These are phyloP conservation scores for Pyrenophora graminea DNA, from an alignment of 2,329 filamentous ascomycete species.

Conservation along the genomic window DNA sequence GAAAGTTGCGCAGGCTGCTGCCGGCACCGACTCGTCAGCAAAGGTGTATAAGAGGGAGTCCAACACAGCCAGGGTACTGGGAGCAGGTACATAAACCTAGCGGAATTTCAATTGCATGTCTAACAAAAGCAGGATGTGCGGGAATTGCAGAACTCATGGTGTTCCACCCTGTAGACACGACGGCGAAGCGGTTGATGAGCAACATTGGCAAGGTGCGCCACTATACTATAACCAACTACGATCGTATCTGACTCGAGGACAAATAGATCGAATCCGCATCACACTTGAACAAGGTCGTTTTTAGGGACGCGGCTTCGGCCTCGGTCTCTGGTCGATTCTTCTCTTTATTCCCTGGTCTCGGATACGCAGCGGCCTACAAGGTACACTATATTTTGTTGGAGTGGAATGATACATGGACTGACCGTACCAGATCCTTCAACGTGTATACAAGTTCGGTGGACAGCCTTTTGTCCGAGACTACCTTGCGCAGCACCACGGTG, in stretches of 20 bases:
- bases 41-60: conserved; percentile 82
- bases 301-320: conserved; percentile 82
- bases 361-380: conserved; percentile 98
- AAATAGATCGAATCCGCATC: conserved; percentile 59
- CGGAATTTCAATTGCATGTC: background rate
- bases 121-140: conserved; percentile 70
- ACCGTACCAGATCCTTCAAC: conserved; percentile 71
- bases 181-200: conserved; percentile 98
- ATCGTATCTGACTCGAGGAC: conserved; percentile 20
- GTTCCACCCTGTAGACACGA: conserved; percentile 85
- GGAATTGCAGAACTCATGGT: conserved; percentile 91
- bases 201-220: conserved; percentile 74
- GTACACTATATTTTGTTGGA: conserved; percentile 46
- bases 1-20: conserved; percentile 35
- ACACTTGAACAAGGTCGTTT: conserved; percentile 87
- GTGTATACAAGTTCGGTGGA: conserved; percentile 98
- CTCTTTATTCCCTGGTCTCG: conserved; percentile 93
- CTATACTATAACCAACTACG: background rate
- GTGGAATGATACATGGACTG: conserved; percentile 6
- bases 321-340: conserved; percentile 78
- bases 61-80: conserved; percentile 81
- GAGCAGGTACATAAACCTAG: conserved; percentile 71
- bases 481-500: conserved; percentile 76
- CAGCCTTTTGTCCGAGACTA: conserved; percentile 95
- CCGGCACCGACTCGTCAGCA: conserved; percentile 49